Conservation (phyloP, 176 grass and related monocot genomes). For the Rhynchospora breviuscula region DNA sequence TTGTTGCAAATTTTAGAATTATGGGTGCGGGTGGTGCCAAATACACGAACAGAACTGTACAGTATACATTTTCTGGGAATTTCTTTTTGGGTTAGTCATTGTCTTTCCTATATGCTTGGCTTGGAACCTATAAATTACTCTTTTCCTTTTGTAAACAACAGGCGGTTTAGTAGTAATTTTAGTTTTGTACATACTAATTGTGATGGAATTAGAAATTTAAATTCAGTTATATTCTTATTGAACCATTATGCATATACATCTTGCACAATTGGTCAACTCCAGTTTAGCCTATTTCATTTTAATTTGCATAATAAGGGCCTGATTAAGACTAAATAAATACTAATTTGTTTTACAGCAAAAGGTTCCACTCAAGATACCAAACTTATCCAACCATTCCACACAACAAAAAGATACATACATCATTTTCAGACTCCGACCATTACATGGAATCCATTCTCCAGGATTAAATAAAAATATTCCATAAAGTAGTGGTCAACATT, state of each 20-base stretch:
- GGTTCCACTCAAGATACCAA: not conserved
- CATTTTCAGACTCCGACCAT: not conserved
- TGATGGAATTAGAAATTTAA: not conserved
- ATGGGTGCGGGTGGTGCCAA: conserved; percentile 18
- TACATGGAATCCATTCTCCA: not conserved
- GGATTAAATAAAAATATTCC: not conserved
- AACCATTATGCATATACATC: not conserved
- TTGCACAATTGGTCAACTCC: not conserved
- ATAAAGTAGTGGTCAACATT: not conserved
- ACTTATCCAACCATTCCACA: conserved; percentile 9
- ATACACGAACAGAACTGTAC: not conserved
- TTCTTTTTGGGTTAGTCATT: not conserved
- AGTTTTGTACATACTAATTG: not conserved
- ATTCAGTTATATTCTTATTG: not conserved
- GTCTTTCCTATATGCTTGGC: not conserved
- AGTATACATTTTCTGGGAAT: not conserved
- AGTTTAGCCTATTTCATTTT: not conserved
- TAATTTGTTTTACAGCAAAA: not conserved
- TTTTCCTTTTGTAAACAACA: too few species aligned
- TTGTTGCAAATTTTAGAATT: not conserved
- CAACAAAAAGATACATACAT: not conserved
- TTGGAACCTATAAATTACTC: not conserved
- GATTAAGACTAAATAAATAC: not conserved
- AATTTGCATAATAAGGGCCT: not conserved
- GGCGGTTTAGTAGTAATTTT: too few species aligned